phyloP scores from a whole-genome alignment of 2,329 filamentous ascomycete species.

The Aspergillus sclerotialis region DNA sequence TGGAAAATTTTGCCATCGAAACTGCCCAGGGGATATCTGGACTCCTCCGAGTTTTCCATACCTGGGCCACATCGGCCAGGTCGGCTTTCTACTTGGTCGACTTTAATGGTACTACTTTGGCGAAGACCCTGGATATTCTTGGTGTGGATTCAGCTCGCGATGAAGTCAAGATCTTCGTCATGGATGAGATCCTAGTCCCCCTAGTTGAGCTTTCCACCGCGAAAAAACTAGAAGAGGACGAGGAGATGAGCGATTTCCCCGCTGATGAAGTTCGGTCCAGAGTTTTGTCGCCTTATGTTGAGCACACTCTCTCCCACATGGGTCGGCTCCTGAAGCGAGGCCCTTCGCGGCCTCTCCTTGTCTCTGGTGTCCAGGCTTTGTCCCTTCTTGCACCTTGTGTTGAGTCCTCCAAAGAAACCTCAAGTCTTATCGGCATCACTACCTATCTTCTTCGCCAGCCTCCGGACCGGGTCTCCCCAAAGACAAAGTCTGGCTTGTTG shows the following conservation, averaged over 20 bases:
- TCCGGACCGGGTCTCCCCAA: constrained; percentile 72
- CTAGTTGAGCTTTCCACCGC: constrained; percentile 56
- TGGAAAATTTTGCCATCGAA: constrained; percentile 73
- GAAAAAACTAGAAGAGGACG: constrained; percentile 46
- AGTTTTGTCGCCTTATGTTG: constrained; percentile 52
- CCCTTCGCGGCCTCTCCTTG: constrained; percentile 66
- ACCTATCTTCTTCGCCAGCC: constrained; percentile 79
- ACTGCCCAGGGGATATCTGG: constrained; percentile 85
- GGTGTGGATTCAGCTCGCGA: constrained; percentile 69
- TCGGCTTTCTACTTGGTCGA: constrained; percentile 64
- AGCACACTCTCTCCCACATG: constrained; percentile 53
- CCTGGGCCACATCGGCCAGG: constrained; percentile 65
- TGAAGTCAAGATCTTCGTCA: constrained; percentile 74
- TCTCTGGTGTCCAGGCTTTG: constrained; percentile 70
- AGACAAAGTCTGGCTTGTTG: constrained; percentile 73
- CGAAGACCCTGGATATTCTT: constrained; percentile 66
- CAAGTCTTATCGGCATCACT: constrained; percentile 71
- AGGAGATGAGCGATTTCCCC: constrained; percentile 34
- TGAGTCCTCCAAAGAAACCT: constrained; percentile 55
- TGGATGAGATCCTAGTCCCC: constrained; percentile 65
- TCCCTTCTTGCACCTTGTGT: constrained; percentile 69
- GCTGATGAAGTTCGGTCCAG: constrained; percentile 27
- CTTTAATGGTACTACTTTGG: constrained; percentile 54
- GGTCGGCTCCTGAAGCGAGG: constrained; percentile 49
- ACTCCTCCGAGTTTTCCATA: constrained; percentile 69